Evolutionary conservation across 768 basidiomycete genomes (phyloP).

Genomic region (Polyporus arcularius): DNA sequence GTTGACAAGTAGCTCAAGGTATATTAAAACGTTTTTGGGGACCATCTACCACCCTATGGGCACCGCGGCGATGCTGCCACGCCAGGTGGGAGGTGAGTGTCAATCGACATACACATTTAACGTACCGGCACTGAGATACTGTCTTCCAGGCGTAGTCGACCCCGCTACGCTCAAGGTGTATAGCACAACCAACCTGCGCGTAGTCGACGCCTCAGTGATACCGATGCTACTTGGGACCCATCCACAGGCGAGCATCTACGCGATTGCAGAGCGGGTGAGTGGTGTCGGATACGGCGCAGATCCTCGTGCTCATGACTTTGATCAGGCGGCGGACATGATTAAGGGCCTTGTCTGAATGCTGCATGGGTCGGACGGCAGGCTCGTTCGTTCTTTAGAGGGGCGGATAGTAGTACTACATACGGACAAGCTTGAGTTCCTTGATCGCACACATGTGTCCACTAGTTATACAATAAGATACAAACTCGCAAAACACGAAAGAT

Average conservation of each 20-base stretch:
- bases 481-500: neutral
- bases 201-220: conserved; percentile 14
- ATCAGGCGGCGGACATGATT: neutral
- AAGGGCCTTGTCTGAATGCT: neutral
- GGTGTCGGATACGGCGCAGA: neutral
- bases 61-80: conserved; percentile 6
- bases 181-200: conserved; percentile 19
- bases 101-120: neutral
- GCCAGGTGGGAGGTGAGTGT: conserved; percentile 1
- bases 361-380: neutral
- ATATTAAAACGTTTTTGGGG: conserved; percentile 4
- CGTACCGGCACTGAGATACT: neutral
- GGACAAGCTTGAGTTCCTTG: neutral
- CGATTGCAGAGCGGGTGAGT: conserved; percentile 7
- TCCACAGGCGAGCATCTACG: conserved; percentile 11
- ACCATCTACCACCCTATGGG: conserved; percentile 8
- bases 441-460: neutral
- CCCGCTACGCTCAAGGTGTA: conserved; percentile 10
- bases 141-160: conserved; percentile 1
- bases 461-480: conserved; percentile 4
- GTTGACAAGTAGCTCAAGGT: neutral
- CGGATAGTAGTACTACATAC: too few species aligned
- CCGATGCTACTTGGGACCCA: conserved; percentile 12
- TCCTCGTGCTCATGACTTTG: neutral
- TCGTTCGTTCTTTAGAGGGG: neutral